Percentiles rank a stretch among this genome's conserved stretches.
Evolutionary conservation across 352 stramenopile species (phyloP).

Genomic region (Achlya hypogyna): DNA sequence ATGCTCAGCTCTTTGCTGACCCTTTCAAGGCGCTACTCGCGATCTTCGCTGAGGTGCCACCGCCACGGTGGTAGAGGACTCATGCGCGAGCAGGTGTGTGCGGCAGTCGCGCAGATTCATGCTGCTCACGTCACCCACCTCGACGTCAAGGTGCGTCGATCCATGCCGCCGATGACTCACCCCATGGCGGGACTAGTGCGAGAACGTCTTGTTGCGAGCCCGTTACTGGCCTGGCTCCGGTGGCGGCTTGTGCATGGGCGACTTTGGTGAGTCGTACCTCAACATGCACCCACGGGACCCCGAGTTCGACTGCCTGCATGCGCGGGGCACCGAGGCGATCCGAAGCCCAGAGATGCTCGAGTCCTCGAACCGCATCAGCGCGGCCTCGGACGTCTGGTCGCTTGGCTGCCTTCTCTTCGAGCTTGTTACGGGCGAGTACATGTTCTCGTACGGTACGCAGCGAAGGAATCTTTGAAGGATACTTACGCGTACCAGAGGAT

Average conservation of each 20-base stretch:
- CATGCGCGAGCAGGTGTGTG: background rate
- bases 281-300: background rate
- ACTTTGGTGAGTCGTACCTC: constrained; percentile 62
- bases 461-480: background rate
- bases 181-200: constrained; percentile 27
- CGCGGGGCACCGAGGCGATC: constrained; percentile 63
- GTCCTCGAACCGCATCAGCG: constrained; percentile 26
- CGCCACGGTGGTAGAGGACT: background rate
- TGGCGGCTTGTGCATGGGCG: constrained; percentile 39
- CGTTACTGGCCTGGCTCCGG: constrained; percentile 9
- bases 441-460: constrained; percentile 46
- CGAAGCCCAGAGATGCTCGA: constrained; percentile 65
- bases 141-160: constrained; percentile 46
- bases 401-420: constrained; percentile 63
- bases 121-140: constrained; percentile 24
- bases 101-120: background rate
- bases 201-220: constrained; percentile 45
- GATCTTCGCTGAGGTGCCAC: background rate
- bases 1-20: background rate
- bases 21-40: background rate
- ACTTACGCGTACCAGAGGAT: constrained; percentile 34
- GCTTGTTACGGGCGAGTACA: constrained; percentile 47
- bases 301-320: background rate
- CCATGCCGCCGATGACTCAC: background rate
- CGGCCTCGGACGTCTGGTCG: constrained; percentile 58